Base-by-base conservation (phyloP, 2,329 filamentous ascomycete species). In the Alternaria novae-zelandiae region DNA sequence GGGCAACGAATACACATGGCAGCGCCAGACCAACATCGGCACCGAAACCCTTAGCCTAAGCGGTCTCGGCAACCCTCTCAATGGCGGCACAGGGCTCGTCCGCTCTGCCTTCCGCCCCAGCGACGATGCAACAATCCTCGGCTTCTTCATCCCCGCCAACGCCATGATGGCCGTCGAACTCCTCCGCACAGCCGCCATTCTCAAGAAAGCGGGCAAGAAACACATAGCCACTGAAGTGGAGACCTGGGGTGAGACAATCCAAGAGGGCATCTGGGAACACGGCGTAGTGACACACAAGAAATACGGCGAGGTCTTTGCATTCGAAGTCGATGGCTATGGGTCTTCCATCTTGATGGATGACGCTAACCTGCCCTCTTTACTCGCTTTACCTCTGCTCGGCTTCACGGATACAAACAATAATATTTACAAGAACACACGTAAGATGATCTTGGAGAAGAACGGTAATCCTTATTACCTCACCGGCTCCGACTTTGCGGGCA, bases 121-220 rank as follows among this genome's bases (percentile, higher is more conserved):
- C 67, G 96, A 99, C 73, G 96, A 99, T 78, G 93, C 96, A 3
- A 96, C 94, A 0, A 97, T 96, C 41, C 85, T 99, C 4, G 94
- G 94, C 47, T 99, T 93, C 83, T 93, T 97, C 78, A 97, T 99
- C 70, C 96, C 96, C 0, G 90, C 93, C 41, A 99, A 99, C 76
- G 96, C 96, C 23, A 95, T 97, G 90, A 97, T 99, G 86, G 90
- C 93, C 3, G 92, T 95, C 1, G 94, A 99, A 80, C 84, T 99
- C 25, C 88, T 89, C 67, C 89, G 92, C 45, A 89, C 92, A 0
- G 89, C 93, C 0, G 83, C 85, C 6, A 84, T 96, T 20, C 86
- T 98, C n/a, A 82, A 83, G 56, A 83, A 84, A 6, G 87, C 85
- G 2, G 87, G 86, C 2, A 87, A 91, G 51, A 78, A 84, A 4